Evolutionary conservation across 306 rosid species (phyloP), one percentile per base, ranked within the genome.

Genomic region (Begonia fuchsioides): DNA sequence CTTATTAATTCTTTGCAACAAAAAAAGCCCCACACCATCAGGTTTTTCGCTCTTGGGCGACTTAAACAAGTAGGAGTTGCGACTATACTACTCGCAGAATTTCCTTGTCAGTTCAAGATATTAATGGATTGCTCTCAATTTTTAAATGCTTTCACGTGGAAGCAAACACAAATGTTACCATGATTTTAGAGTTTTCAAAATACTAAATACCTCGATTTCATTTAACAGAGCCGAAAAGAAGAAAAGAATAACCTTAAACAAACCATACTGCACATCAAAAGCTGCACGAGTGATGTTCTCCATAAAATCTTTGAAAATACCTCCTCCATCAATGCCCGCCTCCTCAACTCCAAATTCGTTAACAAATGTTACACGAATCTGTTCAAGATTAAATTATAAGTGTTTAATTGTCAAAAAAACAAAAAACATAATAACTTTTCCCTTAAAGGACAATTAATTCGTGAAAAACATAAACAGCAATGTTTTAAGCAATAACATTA

Each of bases 281-380:
- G 98, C 95, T 65, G 98, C 98, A 55, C 86, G 84, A 44, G 98
- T 90, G 60, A 90, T 90, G 68, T 90, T 90, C 71, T 90, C 98
- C 98, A 90, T 90, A 68, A 90, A 90, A 76, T 90, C 98, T 70
- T 90, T 90, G 68, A 90, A 90, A 64, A 90, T 90, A 57, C 98
- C 98, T 52, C 98, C 95, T 26, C 98, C 98, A 65, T 90, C 98
- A 54, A 90, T 85, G 60, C 98, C 98, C 56, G 95, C 98, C 73
- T 90, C 98, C 77, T 90, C 98, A 63, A 85, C 98, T 57, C 98
- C 98, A 77, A 85, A 79, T 62, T 90, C 98, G 68, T 90, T 90
- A 64, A 90, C 81, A 71, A 90, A 90, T 11, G 93, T 63, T 47
- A 90, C 98, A 32, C 98, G 98, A 57, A 90, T 75, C 98, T 90